A percentile compares a stretch with the other conserved stretches of the same genome.
Evolutionary conservation across 2,329 filamentous ascomycete genomes (phyloP).

Genomic region (Immersiporthe knoxdaviesiana): DNA sequence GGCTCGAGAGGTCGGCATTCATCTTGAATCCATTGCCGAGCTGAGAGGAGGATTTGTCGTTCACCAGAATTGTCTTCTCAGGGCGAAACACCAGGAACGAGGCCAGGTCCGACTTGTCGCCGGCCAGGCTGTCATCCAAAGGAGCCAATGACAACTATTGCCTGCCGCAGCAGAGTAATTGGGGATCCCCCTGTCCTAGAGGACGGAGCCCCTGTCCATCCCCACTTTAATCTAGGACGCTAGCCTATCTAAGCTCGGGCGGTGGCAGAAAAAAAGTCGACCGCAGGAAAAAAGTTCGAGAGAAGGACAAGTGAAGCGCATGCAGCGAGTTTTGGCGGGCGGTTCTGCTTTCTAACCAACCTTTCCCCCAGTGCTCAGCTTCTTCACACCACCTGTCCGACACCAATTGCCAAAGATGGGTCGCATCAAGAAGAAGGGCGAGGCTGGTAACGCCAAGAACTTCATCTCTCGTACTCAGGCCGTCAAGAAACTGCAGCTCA

Average conservation of each 20-base stretch:
- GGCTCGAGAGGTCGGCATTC: slow-evolving; percentile 43
- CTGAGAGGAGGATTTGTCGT: slow-evolving; percentile 16
- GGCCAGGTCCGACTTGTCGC: neutral
- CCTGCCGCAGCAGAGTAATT: neutral
- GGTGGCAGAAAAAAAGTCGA: slow-evolving; percentile 31
- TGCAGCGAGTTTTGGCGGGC: neutral
- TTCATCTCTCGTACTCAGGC: slow-evolving; percentile 97
- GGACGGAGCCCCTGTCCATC: neutral
- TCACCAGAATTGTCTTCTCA: neutral
- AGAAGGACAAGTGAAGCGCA: slow-evolving; percentile 31
- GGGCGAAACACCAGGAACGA: neutral
- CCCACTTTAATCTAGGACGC: neutral
- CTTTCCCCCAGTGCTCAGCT: slow-evolving; percentile 22
- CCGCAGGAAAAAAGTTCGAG: slow-evolving; percentile 35
- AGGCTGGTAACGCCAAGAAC: slow-evolving; percentile 93
- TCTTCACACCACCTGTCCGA: neutral
- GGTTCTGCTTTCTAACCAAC: slow-evolving; percentile 6
- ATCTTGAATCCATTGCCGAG: slow-evolving; percentile 36
- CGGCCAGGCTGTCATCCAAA: slow-evolving; percentile 23
- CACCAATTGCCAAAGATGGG: slow-evolving; percentile 54
- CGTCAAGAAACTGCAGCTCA: slow-evolving; percentile 96
- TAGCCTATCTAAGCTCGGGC: slow-evolving; percentile 12
- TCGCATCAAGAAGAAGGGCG: slow-evolving; percentile 89
- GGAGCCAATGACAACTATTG: slow-evolving; percentile 5
- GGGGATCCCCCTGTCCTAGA: slow-evolving; percentile 9